Evolutionary conservation across 2,329 filamentous ascomycete genomes (phyloP), one percentile per base, ranked within the genome.

Genomic region (Neofusicoccum laricinum): DNA sequence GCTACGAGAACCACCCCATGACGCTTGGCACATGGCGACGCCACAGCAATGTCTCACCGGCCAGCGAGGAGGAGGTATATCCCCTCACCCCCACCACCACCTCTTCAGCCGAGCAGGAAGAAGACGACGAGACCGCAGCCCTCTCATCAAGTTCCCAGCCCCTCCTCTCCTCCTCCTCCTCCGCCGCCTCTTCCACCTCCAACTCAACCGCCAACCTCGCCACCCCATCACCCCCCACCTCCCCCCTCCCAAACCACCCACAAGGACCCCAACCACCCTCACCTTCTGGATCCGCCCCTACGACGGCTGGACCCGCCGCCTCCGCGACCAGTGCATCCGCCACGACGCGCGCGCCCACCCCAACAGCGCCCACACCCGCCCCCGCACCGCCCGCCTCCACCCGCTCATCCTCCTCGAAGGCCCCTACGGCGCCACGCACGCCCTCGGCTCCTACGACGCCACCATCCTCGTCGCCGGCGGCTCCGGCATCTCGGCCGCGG

Each of bases 1-100:
- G 81, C 3, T 85, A 80, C 73, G 79, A 85, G 62, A 84, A 78
- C 59, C 83, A 85, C 66, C 83, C 83, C 0, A 84, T 85, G 68
- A 82, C 79, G 0, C 67, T 82, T 1, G 80, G 76, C 51, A 68
- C 69, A 0, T 77, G 57, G 55, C 41, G 55, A 5, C 25, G 40
- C 4, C 30, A 59, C 41, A 36, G n/a, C 30, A 10, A 25, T 8
- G 14, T 5, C 19, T 2, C 25, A 17, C 2, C 25, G 12, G 45
- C 25, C 10, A 14, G 11, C 3, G 30, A 34, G 19, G 55, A 59
- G 17, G 25, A 51, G n/a, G 10, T 15, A 21, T 59, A 46, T 8
- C 30, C 40, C 11, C 55, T 59, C n/a, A 59, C 55, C 4, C 55
- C 55, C n/a, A 59, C 55, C 41, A 46, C 10, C n/a, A 4, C 30